Evolutionary conservation across 2,329 filamentous ascomycete genomes (phyloP).

Genomic region (Talaromyces sp.): DNA sequence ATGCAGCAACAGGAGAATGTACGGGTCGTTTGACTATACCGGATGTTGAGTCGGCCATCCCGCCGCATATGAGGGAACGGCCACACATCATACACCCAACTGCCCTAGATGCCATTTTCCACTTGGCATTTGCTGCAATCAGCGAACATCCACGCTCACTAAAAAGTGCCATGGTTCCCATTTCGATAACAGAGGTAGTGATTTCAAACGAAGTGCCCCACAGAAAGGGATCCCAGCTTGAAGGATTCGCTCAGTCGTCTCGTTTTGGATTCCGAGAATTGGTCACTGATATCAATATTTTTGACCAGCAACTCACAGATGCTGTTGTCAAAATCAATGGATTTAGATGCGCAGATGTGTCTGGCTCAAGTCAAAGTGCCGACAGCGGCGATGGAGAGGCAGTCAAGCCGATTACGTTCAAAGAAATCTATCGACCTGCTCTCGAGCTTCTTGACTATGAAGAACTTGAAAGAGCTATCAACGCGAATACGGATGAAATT

Average conservation of each 20-base stretch:
- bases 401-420: background rate
- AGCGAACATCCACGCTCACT: background rate
- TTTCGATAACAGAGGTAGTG: background rate
- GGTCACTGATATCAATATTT: conserved; percentile 1
- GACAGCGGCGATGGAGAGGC: background rate
- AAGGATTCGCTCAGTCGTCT: background rate
- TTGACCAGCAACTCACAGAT: background rate
- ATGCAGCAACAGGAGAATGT: background rate
- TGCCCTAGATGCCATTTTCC: background rate
- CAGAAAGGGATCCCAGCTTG: background rate
- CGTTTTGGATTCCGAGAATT: conserved; percentile 1
- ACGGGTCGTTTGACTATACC: background rate
- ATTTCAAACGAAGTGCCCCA: background rate
- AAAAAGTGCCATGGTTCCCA: conserved; percentile 1
- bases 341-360: conserved; percentile 1
- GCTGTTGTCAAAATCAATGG: background rate
- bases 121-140: background rate
- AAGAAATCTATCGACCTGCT: background rate
- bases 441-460: background rate
- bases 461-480: background rate
- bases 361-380: background rate
- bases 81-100: conserved; percentile 4
- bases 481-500: background rate
- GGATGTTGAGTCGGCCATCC: background rate
- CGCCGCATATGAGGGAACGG: background rate